Evolutionary conservation across 345 rosid genomes (phyloP), one percentile per base, ranked within the genome.

Genomic region (Sonneratia caseolaris): DNA sequence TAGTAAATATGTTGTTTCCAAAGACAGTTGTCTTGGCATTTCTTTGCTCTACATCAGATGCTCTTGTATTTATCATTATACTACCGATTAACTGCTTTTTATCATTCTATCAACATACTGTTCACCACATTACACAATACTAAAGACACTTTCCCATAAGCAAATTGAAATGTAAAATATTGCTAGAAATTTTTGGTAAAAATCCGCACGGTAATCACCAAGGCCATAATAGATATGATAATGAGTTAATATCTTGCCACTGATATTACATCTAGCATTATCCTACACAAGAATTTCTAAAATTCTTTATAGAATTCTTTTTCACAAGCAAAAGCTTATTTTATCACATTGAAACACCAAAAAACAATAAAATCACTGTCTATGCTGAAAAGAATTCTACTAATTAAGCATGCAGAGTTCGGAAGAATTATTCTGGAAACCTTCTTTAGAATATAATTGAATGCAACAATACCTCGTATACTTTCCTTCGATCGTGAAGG

Each of bases 401-500:
- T 12, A 24, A 12, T 19, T 19, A 5, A 61, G 11, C 24, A n/a
- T 22, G 14, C 24, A 61, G 35, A 37, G 69, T 19, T 43, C 18
- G 6, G 13, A 4, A 18, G 18, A 40, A 40, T n/a, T 68, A 5
- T 21, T 16, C 7, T 37, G 8, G 53, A 40, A 47, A 68, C n/a
- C 42, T 11, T 7, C 0, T 40, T 68, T 32, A 12, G 3, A n/a
- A 21, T 7, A 32, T n/a, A 27, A 68, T 40, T n/a, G 70, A 62
- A 72, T 75, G 70, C 36, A 75, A 76, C 72, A 36, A 74, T 90
- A 95, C 99, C 99, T 96, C 95, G 72, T 96, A 96, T 66, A 96
- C 99, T 80, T 96, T 88, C 77, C 99, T 83, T 72, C 99, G 89
- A 70, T 96, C 99, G 80, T 89, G 99, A 78, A 96, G 98, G 78